Evolutionary conservation across 768 basidiomycete species (phyloP), one percentile per base, ranked within the genome.

Genomic region (Naganishia kalamii): DNA sequence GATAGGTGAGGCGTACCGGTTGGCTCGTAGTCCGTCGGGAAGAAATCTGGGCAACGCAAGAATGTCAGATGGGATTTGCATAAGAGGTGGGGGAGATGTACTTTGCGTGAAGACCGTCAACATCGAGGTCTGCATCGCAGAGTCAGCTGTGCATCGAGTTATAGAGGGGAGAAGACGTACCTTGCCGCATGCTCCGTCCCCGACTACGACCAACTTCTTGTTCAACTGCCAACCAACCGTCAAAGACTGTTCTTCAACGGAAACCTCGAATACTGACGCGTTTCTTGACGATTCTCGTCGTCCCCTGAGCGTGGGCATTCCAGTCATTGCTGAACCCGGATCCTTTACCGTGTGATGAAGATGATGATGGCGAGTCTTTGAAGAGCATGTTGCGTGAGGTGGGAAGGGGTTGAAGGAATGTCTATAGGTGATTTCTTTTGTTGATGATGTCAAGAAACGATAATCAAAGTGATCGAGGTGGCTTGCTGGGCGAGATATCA

Each of bases 131-230:
- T 67, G 37, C 19, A 21, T 19, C 37, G 17, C 25, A 19, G 4
- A 44, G 29, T 4, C 2, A 19, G 32, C n/a, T 7, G 7, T 10
- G 32, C 17, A n/a, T 17, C 37, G 11, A 21, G 17, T 5, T 15
- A 23, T 4, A 23, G 37, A 47, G 35, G n/a, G 27, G n/a, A 32
- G 60, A 35, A 21, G 49, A 68, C 62, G 43, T 46, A 72, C 71
- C 73, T 82, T 82, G 35, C 93, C 93, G 73, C 89, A 92, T 61
- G 93, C 93, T 70, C 93, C 93, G 79, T 98, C 93, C 40, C 93
- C 93, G 68, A 92, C 88, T n/a, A 98, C 93, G 29, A 92, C 88
- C 41, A 90, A 80, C 79, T 87, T 86, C 60, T 84, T 80, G n/a
- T 67, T 64, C 19, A 75, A 29, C 75, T 74, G 47, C 7, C 37